phyloP scores from a whole-genome alignment of 2,329 filamentous ascomycete genomes.

The Claviceps sp. region DNA sequence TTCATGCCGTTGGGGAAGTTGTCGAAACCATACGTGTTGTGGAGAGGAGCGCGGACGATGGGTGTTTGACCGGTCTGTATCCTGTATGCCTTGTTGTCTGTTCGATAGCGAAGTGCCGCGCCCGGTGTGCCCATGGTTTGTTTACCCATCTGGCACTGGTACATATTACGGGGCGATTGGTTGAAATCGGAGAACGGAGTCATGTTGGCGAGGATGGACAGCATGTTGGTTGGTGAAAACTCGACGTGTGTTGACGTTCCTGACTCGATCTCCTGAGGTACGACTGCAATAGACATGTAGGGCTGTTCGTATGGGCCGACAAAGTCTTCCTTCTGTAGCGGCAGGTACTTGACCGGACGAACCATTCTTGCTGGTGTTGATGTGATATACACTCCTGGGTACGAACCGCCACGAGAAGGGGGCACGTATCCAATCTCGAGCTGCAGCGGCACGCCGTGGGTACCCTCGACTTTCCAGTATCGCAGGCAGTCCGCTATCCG shows the following conservation, averaged over 20 bases:
- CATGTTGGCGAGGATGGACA: conserved; percentile 96
- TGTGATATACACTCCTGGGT: conserved; percentile 90
- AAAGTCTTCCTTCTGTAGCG: conserved; percentile 71
- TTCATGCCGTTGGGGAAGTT: conserved; percentile 98
- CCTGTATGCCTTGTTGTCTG: conserved; percentile 94
- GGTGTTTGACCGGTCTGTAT: conserved; percentile 94
- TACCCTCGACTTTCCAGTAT: conserved; percentile 89
- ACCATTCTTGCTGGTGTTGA: conserved; percentile 78
- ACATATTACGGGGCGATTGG: conserved; percentile 98
- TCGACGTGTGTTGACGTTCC: conserved; percentile 89
- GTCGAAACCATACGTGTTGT: conserved; percentile 93
- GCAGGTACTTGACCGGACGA: conserved; percentile 81
- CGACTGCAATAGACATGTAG: conserved; percentile 93
- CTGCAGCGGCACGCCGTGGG: conserved; percentile 63
- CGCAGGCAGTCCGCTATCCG: conserved; percentile 75
- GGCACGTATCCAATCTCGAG: conserved; percentile 90
- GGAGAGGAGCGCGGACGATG: conserved; percentile 77
- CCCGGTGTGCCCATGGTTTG: conserved; percentile 97
- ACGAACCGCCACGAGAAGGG: conserved; percentile 79
- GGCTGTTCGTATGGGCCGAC: conserved; percentile 93
- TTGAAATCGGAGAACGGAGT: conserved; percentile 98
- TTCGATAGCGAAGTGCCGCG: conserved; percentile 70
- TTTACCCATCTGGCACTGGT: conserved; percentile 98
- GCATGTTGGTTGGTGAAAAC: conserved; percentile 85
- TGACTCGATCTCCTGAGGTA: conserved; percentile 76